Base-by-base conservation (phyloP, 1,284 basidiomycete genomes). In the Ustilago crameri region DNA sequence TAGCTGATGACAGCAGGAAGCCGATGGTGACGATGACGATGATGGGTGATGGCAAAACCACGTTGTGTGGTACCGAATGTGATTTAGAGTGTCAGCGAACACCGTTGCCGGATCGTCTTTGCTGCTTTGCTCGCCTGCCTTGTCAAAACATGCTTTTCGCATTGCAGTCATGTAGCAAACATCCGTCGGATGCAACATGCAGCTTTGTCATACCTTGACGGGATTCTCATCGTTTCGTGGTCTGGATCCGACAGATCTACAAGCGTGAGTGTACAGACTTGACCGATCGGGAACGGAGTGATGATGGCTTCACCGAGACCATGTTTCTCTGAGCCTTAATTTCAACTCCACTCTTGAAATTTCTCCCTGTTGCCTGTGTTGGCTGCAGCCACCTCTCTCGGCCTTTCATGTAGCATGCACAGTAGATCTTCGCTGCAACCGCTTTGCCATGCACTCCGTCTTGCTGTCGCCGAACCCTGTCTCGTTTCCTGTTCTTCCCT, bases 321-420 rank as follows among this genome's bases (percentile, higher is more conserved):
- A 45, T 62, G 59, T 62, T 51, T 68, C 65, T 68, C 58, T 68
- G 65, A 68, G 65, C 54, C 51, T 54, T 61, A 51, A 62, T 48
- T 24, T 44, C 40, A 15, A 38, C 42, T 51, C 30, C 50, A 51
- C 30, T 35, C 18, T 10, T 34, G 18, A 37, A 15, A 22, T 40
- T 50, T 45, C 40, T 49, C 40, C 35, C 17, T 37, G 35, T 37
- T 30, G 30, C 30, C n/a, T 30, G 12, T 12, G 12, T 5, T 30
- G 7, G 30, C 30, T 30, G 30, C 30, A 30, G 30, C 30, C 30
- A 7, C 30, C 30, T 30, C 30, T 30, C 35, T 37, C 7, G 35
- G 35, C 35, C n/a, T 17, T 37, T 15, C 9, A 37, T 17, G 35
- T 15, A 14, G 9, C 14, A 42, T 42, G 40, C 40, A 42, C 9